Percentiles rank a stretch among this genome's conserved stretches.
phyloP scores from a whole-genome alignment of 2,329 filamentous ascomycete genomes.

The Dothidotthia symphoricarpi region DNA sequence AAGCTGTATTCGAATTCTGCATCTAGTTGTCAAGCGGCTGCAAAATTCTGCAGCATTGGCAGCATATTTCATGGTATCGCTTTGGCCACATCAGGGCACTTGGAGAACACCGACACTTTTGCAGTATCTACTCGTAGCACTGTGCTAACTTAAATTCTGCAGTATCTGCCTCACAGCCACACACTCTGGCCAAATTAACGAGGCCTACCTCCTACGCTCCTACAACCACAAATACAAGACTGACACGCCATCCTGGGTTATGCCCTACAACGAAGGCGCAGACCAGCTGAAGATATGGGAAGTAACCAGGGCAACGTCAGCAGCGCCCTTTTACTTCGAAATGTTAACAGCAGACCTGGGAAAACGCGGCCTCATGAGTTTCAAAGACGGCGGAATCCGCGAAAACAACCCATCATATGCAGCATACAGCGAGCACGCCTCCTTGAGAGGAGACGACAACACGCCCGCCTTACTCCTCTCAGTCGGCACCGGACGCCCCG shows the following conservation, averaged over 20 bases:
- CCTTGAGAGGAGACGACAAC: conserved; percentile 45
- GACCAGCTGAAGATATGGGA: conserved; percentile 52
- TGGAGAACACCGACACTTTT: no score
- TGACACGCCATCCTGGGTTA: conserved; percentile 47
- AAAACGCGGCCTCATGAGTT: conserved; percentile 40
- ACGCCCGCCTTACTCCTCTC: conserved; percentile 48
- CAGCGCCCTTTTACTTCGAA: conserved; percentile 54
- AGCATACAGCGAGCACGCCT: conserved; percentile 49
- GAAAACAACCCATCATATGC: conserved; percentile 53
- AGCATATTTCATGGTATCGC: no score
- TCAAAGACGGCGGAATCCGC: conserved; percentile 53
- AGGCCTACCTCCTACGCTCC: conserved; percentile 51
- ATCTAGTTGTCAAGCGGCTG: no score
- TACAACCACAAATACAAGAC: conserved; percentile 49
- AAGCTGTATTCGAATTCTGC: no score
- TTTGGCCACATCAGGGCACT: no score
- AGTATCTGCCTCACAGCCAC: conserved; percentile 51
- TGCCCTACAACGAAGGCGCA: conserved; percentile 49
- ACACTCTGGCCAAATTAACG: conserved; percentile 48
- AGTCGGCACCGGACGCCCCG: conserved; percentile 49
- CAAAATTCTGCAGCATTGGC: no score
- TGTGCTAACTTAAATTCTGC: conserved; percentile 6
- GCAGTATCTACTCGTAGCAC: no score
- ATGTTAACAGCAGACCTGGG: conserved; percentile 47
- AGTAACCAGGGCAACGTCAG: conserved; percentile 53